Percentiles rank a stretch among this genome's conserved stretches.
These are phyloP conservation scores for Phytophthora colocasiae DNA, from an alignment of 352 stramenopile species.

Conservation along the genomic window DNA sequence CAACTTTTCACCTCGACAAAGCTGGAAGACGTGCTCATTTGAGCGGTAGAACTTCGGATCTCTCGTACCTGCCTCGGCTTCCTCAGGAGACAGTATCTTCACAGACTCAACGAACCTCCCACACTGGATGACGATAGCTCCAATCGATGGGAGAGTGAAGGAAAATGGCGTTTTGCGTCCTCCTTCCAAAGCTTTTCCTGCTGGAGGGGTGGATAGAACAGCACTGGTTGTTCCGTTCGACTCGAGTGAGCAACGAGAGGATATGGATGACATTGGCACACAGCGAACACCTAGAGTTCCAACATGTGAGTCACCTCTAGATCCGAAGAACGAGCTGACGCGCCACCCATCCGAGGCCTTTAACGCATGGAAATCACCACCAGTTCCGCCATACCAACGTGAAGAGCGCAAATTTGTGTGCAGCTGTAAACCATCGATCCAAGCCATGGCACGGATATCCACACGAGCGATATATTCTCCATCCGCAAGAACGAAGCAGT, in stretches of 20 bases:
- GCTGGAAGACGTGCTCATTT: slow-evolving; percentile 60
- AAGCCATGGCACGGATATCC: slow-evolving; percentile 62
- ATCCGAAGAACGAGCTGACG: slow-evolving; percentile 65
- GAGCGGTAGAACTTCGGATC: slow-evolving; percentile 34
- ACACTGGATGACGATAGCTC: slow-evolving; percentile 48
- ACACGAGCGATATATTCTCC: slow-evolving; percentile 62
- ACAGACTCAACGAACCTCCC: slow-evolving; percentile 46
- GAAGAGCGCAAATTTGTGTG: slow-evolving; percentile 67
- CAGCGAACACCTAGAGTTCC: slow-evolving; percentile 57
- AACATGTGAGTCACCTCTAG: slow-evolving; percentile 53
- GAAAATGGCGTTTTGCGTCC: slow-evolving; percentile 36
- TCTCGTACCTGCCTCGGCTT: slow-evolving; percentile 15
- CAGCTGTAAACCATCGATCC: slow-evolving; percentile 72
- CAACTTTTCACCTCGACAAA: slow-evolving; percentile 48
- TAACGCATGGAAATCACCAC: slow-evolving; percentile 53
- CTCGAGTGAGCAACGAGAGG: background rate
- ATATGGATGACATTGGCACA: slow-evolving; percentile 16
- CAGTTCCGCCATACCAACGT: slow-evolving; percentile 69
- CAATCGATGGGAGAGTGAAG: slow-evolving; percentile 8
- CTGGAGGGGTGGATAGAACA: slow-evolving; percentile 23
- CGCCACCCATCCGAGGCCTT: slow-evolving; percentile 45
- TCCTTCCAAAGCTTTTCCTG: slow-evolving; percentile 40
- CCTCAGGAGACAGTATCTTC: slow-evolving; percentile 37
- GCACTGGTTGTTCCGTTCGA: background rate
- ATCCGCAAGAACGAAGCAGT: slow-evolving; percentile 53